Conservation (phyloP, 2,329 filamentous ascomycete species). For the Phyllachora maydis region DNA sequence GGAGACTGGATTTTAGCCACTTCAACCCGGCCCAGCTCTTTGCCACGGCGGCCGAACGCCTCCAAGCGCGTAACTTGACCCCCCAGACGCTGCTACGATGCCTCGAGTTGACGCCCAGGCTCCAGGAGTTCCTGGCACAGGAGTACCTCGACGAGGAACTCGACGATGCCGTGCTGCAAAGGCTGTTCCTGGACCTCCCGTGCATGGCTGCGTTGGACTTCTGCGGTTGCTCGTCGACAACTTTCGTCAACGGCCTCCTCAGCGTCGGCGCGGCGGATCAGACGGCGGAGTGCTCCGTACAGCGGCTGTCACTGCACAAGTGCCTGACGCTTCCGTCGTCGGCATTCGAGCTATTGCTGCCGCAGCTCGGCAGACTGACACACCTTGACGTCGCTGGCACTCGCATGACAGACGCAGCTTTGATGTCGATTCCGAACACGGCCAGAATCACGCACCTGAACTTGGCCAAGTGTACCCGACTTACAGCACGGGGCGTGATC, state of each 20-base stretch:
- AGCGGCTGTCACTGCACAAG: slow-evolving; percentile 57
- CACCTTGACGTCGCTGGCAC: slow-evolving; percentile 68
- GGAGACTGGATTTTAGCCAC: slow-evolving; percentile 67
- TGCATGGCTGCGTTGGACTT: slow-evolving; percentile 51
- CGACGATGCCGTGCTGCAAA: slow-evolving; percentile 43
- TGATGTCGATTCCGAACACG: slow-evolving; percentile 48
- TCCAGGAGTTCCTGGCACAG: slow-evolving; percentile 61
- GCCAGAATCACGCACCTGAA: slow-evolving; percentile 61
- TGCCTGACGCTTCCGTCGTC: slow-evolving; percentile 48
- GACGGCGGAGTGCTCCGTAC: slow-evolving; percentile 35
- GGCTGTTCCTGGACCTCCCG: slow-evolving; percentile 47
- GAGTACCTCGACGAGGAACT: slow-evolving; percentile 67
- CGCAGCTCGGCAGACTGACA: slow-evolving; percentile 48
- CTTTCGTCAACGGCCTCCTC: slow-evolving; percentile 46
- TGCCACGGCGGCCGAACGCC: slow-evolving; percentile 52
- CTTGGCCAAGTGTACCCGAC: slow-evolving; percentile 51
- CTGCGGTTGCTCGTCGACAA: slow-evolving; percentile 49
- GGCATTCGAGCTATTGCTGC: slow-evolving; percentile 49
- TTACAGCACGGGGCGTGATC: slow-evolving; percentile 46
- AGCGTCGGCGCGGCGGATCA: slow-evolving; percentile 29
- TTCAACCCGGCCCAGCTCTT: slow-evolving; percentile 67
- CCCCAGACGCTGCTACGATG: slow-evolving; percentile 51
- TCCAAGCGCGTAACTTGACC: slow-evolving; percentile 57
- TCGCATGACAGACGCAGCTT: slow-evolving; percentile 49
- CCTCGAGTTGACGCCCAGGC: slow-evolving; percentile 47